phyloP scores from a whole-genome alignment of 257 asterid species.

The Gentiana dahurica region DNA sequence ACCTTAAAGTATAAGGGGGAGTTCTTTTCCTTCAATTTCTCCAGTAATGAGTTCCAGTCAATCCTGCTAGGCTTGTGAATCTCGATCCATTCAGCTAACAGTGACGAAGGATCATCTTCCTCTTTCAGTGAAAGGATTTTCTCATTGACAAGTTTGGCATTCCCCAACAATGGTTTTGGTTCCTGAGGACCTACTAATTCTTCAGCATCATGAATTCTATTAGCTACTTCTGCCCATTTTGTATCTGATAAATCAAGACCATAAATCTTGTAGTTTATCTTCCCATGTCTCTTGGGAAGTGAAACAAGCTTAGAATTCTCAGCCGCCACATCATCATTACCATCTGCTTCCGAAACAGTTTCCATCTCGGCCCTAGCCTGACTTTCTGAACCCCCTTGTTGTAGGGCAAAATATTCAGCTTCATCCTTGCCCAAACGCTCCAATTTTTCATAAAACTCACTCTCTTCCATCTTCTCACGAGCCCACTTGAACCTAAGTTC shows the following conservation, averaged over 20 bases:
- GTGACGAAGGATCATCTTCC: constrained; percentile 52
- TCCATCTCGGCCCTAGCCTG: constrained; percentile 8
- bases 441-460: constrained; percentile 49
- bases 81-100: constrained; percentile 60
- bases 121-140: constrained; percentile 45
- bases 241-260: constrained; percentile 80
- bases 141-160: constrained; percentile 59
- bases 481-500: constrained; percentile 98
- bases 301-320: constrained; percentile 24
- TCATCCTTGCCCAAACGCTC: constrained; percentile 31
- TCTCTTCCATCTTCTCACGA: constrained; percentile 79
- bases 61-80: constrained; percentile 69
- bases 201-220: constrained; percentile 63
- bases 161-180: constrained; percentile 59
- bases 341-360: constrained; percentile 9
- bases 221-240: constrained; percentile 80
- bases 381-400: constrained; percentile 11
- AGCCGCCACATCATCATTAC: constrained; percentile 11
- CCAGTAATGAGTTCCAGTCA: constrained; percentile 78
- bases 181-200: constrained; percentile 57
- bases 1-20: constrained; percentile 52
- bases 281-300: constrained; percentile 89
- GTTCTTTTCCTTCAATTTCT: constrained; percentile 38
- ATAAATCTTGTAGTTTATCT: constrained; percentile 72
- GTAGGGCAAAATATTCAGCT: constrained; percentile 9